phyloP scores from a whole-genome alignment of 441 rosid species.

The Populus hybrid region DNA sequence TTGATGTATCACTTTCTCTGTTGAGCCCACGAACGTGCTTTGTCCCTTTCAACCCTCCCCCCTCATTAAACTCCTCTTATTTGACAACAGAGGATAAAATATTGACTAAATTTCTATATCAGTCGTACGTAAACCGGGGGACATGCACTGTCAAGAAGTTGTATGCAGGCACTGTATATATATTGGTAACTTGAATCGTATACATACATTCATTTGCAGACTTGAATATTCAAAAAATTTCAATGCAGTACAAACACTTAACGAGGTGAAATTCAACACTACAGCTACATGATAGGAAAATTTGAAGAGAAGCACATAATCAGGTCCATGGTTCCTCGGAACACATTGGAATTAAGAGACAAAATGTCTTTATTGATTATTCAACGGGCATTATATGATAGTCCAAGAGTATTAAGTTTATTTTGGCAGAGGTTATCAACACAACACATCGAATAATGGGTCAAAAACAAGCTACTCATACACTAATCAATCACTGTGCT shows the following conservation, averaged over 20 bases:
- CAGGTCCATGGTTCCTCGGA: neutral
- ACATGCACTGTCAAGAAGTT: neutral
- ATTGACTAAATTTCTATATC: neutral
- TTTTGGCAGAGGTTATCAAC: neutral
- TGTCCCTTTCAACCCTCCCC: constrained; percentile 22
- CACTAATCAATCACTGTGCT: neutral
- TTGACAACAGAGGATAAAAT: neutral
- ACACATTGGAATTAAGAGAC: neutral
- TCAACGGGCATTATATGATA: neutral
- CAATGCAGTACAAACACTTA: neutral
- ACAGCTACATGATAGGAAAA: neutral
- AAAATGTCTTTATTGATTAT: neutral
- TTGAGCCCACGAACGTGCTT: constrained; percentile 1
- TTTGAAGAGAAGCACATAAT: neutral
- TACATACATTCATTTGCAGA: neutral
- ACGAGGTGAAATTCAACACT: neutral
- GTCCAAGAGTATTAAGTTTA: neutral
- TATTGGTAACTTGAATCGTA: neutral
- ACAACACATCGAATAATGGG: neutral
- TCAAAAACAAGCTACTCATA: neutral
- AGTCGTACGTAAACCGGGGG: neutral
- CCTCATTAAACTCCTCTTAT: constrained; percentile 6
- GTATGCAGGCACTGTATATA: neutral
- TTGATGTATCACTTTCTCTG: constrained; percentile 24
- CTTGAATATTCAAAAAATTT: neutral